Conservation (phyloP, 371 early-diverging fungal genomes). For the Funneliformis caledonium region DNA sequence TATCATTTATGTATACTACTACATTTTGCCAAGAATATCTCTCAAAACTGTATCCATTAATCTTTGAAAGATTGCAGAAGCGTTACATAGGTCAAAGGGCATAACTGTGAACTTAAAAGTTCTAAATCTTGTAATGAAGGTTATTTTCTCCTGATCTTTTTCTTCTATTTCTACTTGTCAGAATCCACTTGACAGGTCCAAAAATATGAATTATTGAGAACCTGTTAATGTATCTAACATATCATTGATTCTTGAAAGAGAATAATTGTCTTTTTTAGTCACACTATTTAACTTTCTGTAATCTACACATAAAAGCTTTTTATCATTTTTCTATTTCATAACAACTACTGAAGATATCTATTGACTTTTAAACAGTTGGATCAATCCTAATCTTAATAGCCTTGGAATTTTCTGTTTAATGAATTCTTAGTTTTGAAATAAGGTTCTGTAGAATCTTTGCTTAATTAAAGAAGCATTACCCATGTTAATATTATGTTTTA, state of each 20-base stretch:
- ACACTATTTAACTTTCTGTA: too few relatives aligned
- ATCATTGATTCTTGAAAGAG: slow-evolving; percentile 45
- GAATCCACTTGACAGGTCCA: too few relatives aligned
- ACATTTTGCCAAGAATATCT: too few relatives aligned
- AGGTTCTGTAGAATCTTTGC: slow-evolving; percentile 22
- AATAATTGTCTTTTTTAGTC: too few relatives aligned
- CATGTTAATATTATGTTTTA: slow-evolving; percentile 42
- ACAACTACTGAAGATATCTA: slow-evolving; percentile 48
- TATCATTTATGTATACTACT: too few relatives aligned
- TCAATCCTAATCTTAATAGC: slow-evolving; percentile 44
- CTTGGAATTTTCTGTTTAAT: slow-evolving; percentile 37
- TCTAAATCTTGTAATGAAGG: slow-evolving; percentile 46
- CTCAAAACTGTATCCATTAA: slow-evolving; percentile 45
- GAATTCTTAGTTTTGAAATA: too few relatives aligned
- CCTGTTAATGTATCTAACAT: slow-evolving; percentile 46
- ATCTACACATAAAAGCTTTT: slow-evolving; percentile 47
- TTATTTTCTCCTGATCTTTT: too few relatives aligned
- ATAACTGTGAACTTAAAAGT: slow-evolving; percentile 46
- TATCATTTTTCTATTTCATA: slow-evolving; percentile 48
- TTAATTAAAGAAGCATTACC: slow-evolving; percentile 33
- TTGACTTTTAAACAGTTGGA: slow-evolving; percentile 41
- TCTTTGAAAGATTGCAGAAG: neutral
- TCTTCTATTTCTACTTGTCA: too few relatives aligned
- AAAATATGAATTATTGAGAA: too few relatives aligned
- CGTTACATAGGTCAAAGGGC: slow-evolving; percentile 48